phyloP scores from a whole-genome alignment of 208 protist species.

The Trypanosoma conorhini region DNA sequence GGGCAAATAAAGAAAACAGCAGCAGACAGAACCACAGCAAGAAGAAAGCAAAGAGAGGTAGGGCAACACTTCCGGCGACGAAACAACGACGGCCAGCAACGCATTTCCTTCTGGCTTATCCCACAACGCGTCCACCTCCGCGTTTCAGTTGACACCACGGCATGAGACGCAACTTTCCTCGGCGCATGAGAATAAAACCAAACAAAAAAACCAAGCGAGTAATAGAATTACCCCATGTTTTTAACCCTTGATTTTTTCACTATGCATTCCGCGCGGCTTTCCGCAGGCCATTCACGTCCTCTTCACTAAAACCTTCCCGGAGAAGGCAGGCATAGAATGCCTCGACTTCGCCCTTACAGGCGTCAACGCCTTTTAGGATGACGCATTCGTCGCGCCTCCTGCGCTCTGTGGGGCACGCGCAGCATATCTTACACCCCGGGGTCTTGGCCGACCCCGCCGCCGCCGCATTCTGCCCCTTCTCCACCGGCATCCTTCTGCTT shows the following conservation, averaged over 20 bases:
- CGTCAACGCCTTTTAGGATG: constrained; percentile 61
- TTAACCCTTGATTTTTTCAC: neutral
- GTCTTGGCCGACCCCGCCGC: constrained; percentile 7
- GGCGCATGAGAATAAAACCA: neutral
- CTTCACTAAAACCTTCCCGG: constrained; percentile 66
- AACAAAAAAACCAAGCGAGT: neutral
- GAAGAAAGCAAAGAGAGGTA: too few relatives aligned
- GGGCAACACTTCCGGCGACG: too few relatives aligned
- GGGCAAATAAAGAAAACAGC: constrained; percentile 12
- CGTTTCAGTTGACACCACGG: too few relatives aligned
- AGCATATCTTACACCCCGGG: constrained; percentile 87
- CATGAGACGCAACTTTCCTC: too few relatives aligned
- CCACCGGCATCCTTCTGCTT: neutral
- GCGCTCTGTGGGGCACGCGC: constrained; percentile 76
- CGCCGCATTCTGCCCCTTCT: neutral
- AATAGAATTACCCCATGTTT: too few relatives aligned
- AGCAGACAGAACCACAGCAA: neutral
- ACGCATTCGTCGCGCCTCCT: constrained; percentile 77
- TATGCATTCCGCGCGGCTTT: constrained; percentile 53
- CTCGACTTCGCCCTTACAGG: constrained; percentile 59
- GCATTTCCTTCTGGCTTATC: neutral
- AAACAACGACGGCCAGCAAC: neutral
- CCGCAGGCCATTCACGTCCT: constrained; percentile 56
- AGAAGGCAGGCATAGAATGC: constrained; percentile 79
- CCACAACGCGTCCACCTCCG: too few relatives aligned